Evolutionary conservation across 2,329 filamentous ascomycete genomes (phyloP), one percentile per base, ranked within the genome.

Genomic region (Exophiala calicioides): DNA sequence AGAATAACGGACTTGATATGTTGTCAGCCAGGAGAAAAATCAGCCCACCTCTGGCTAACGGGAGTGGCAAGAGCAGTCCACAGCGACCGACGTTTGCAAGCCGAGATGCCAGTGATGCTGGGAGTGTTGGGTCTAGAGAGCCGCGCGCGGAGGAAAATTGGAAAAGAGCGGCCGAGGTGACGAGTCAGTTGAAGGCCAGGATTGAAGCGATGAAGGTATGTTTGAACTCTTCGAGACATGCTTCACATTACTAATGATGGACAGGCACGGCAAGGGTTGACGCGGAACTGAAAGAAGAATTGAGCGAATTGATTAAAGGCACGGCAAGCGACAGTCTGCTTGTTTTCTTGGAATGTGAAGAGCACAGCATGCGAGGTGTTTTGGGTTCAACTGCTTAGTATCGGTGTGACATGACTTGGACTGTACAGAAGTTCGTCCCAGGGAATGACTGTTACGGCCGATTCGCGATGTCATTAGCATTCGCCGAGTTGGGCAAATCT

Each of bases 171-270:
- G 93, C 93, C 2, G 93, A 98, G 73, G 93, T 98, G 47, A 98
- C 93, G 44, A 96, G 90, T 68, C 93, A 96, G 67, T 69, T 98
- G 62, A 98, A 97, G 74, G 90, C 91, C 41, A 82, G 93, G 65
- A 98, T 98, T 68, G 93, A 97, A 74, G 87, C 93, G 76, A 98
- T 98, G 93, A 98, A 97, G 78, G 81, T 79, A 61, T 55, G 73
- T 64, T 32, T 27, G 44, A 15, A 24, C 9, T 19, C 8, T 20
- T 12, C 19, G n/a, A n/a, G 7, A 18, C 13, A 31, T 44, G 26
- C 3, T 12, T 23, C n/a, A 23, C 30, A 33, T 47, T 56, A 20
- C 55, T 34, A 23, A 26, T 15, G 33, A 4, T 35, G 21, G 34
- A 47, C 40, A 73, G 69, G 70, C 68, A 58, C 63, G 67, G 56